Evolutionary conservation across 257 asterid genomes (phyloP).

Genomic region (Ophiorrhiza pumila): DNA sequence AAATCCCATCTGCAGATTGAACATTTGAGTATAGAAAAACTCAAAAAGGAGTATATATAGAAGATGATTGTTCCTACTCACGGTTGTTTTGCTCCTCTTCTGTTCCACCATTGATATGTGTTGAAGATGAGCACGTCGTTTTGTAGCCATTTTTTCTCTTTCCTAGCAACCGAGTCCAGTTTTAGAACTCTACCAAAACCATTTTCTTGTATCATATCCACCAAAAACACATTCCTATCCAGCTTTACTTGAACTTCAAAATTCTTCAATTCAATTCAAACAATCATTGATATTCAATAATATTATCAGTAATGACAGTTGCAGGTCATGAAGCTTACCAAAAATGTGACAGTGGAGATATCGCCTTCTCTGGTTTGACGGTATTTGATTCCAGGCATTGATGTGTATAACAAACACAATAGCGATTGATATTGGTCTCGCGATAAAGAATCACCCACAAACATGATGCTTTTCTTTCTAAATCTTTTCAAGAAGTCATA

Average conservation of each 20-base stretch:
- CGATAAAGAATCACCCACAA: conserved; percentile 76
- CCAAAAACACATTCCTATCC: conserved; percentile 20
- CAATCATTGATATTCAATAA: neutral
- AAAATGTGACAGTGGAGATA: conserved; percentile 44
- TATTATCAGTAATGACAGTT: neutral
- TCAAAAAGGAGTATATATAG: no score
- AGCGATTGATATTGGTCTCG: conserved; percentile 61
- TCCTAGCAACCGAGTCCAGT: conserved; percentile 21
- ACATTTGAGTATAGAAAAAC: neutral
- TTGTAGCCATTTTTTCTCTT: conserved; percentile 12
- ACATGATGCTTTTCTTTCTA: conserved; percentile 60
- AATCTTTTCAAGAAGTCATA: conserved; percentile 38
- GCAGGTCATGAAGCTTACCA: neutral
- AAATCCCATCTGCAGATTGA: conserved; percentile 20
- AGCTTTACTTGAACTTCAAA: conserved; percentile 21
- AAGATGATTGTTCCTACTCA: neutral
- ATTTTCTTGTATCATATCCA: conserved; percentile 18
- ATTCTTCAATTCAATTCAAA: conserved; percentile 4
- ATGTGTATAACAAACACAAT: conserved; percentile 53
- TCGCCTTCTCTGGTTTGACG: conserved; percentile 18
- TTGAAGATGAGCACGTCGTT: conserved; percentile 30
- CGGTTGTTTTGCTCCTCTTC: conserved; percentile 21
- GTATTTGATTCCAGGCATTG: conserved; percentile 39
- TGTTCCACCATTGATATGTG: conserved; percentile 31
- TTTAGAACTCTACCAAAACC: conserved; percentile 16